These are phyloP conservation scores for Polygonum aviculare DNA, from an alignment of 148 eudicot genomes.

Conservation along the genomic window DNA sequence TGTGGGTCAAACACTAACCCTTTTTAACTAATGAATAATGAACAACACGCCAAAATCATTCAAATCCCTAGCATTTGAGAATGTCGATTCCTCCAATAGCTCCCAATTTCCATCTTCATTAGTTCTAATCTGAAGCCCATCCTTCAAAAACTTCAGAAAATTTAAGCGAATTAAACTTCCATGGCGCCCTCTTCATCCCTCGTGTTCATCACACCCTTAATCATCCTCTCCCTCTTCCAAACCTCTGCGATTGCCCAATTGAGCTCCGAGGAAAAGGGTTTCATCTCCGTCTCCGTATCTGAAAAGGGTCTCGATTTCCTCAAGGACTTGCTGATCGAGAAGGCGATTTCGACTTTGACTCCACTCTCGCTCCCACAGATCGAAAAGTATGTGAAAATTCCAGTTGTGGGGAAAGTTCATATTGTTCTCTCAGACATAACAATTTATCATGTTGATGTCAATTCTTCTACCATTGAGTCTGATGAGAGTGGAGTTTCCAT, in stretches of 20 bases:
- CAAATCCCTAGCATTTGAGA: neutral
- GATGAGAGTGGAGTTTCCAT: constrained; percentile 51
- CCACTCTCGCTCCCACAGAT: constrained; percentile 58
- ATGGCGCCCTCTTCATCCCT: constrained; percentile 18
- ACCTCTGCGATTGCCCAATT: constrained; percentile 20
- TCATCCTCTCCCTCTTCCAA: constrained; percentile 17
- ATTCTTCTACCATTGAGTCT: constrained; percentile 35
- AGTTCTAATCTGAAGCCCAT: neutral
- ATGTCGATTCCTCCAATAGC: neutral
- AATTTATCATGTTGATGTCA: constrained; percentile 49
- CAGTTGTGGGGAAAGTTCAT: constrained; percentile 54
- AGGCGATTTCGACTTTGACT: constrained; percentile 66
- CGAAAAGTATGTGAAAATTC: constrained; percentile 44
- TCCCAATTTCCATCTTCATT: neutral
- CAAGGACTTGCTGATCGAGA: constrained; percentile 51
- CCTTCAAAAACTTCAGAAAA: neutral
- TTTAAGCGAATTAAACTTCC: neutral
- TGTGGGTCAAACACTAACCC: neutral
- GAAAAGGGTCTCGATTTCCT: constrained; percentile 76
- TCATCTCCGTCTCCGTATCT: constrained; percentile 54
- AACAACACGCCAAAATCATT: constrained; percentile 8
- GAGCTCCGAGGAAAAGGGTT: constrained; percentile 36
- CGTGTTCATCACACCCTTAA: constrained; percentile 12
- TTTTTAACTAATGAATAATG: neutral
- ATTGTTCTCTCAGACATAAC: constrained; percentile 47